These are phyloP conservation scores for Moniliophthora roreri DNA, from an alignment of 1,284 basidiomycete genomes.

Conservation along the genomic window DNA sequence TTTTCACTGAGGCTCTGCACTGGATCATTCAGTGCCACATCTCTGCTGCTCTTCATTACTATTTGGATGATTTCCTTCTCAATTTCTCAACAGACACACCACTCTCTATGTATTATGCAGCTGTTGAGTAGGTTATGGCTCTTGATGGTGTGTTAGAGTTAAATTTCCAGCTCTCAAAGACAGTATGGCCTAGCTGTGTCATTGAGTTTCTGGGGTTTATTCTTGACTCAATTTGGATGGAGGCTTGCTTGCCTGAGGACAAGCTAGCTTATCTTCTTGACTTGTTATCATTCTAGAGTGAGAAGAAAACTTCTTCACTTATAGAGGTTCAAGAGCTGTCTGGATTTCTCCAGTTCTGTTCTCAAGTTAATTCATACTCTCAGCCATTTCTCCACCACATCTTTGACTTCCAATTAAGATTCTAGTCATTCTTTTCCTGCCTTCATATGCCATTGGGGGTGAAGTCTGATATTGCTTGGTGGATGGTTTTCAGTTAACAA, in stretches of 20 bases:
- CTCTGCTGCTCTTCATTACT: conserved; percentile 20
- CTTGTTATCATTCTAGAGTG: conserved; percentile 18
- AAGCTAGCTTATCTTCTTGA: conserved; percentile 24
- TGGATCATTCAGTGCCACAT: conserved; percentile 31
- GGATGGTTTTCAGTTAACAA: conserved; percentile 19
- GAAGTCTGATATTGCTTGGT: conserved; percentile 26
- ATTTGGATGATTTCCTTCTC: conserved; percentile 20
- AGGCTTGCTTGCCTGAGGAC: conserved; percentile 28
- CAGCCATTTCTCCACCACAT: conserved; percentile 27
- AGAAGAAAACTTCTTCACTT: conserved; percentile 13
- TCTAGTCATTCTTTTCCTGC: conserved; percentile 20
- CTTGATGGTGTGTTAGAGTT: conserved; percentile 25
- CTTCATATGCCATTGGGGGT: conserved; percentile 21
- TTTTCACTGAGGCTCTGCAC: conserved; percentile 33
- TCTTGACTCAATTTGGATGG: conserved; percentile 30
- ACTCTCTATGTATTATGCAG: conserved; percentile 4
- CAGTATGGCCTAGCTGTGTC: conserved; percentile 19
- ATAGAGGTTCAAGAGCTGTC: conserved; percentile 25
- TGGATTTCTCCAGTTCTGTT: conserved; percentile 28
- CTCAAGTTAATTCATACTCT: conserved; percentile 31
- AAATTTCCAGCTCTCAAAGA: conserved; percentile 27
- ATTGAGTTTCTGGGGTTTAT: conserved; percentile 32
- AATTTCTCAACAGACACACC: conserved; percentile 15
- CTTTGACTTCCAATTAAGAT: conserved; percentile 25
- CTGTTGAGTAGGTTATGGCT: conserved; percentile 25